A percentile compares a stretch with the other conserved stretches of the same genome.
phyloP scores from a whole-genome alignment of 805 yeast species.

The Debaryomyces maramus region DNA sequence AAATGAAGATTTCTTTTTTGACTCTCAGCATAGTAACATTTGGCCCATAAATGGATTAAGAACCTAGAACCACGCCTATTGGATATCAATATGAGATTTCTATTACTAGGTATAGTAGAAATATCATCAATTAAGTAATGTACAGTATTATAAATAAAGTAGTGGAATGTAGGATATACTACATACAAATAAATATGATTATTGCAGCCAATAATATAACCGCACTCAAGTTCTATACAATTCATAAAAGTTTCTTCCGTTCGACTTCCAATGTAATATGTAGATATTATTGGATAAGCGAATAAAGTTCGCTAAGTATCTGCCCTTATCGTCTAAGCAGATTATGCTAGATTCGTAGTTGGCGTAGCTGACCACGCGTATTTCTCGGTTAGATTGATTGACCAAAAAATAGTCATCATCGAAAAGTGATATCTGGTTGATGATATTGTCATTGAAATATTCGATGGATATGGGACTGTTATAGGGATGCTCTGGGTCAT shows the following conservation, averaged over 20 bases:
- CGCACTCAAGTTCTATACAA: background rate
- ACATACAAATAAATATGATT: no score
- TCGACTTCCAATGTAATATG: background rate
- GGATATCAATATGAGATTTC: no score
- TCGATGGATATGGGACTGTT: background rate
- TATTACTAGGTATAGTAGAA: no score
- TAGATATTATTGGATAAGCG: background rate
- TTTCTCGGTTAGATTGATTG: slow-evolving; percentile 8
- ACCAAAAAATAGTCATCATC: slow-evolving; percentile 6
- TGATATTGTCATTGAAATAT: slow-evolving; percentile 10
- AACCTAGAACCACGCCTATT: no score
- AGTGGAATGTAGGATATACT: no score
- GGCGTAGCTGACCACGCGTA: slow-evolving; percentile 1
- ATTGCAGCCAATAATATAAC: no score
- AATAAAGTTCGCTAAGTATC: background rate
- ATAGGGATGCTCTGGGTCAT: background rate
- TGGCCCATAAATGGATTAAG: no score
- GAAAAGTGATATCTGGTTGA: slow-evolving; percentile 6
- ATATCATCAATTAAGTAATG: no score
- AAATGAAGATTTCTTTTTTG: no score
- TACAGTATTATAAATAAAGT: no score
- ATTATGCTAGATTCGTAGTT: background rate
- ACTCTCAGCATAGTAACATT: no score
- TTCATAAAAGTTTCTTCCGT: background rate
- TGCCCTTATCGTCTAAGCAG: background rate